Base-by-base conservation (phyloP, 2,329 filamentous ascomycete species). In the Hymenoscyphus albidus region DNA sequence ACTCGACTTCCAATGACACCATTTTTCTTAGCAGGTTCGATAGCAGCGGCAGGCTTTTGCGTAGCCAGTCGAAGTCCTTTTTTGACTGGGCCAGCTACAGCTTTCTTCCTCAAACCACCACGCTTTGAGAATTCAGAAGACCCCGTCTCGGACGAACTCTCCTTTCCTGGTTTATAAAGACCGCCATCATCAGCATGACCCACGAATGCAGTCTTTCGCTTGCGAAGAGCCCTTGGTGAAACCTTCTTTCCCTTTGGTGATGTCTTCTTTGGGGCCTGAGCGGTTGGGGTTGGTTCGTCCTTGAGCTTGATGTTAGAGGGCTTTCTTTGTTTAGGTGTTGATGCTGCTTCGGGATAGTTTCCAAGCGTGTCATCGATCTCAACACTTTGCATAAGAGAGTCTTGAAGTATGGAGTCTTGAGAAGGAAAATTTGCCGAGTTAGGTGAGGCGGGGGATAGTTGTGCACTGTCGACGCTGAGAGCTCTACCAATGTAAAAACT, bases 201-300 rank as follows among this genome's bases (percentile, higher is more conserved):
- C 51, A 67, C 58, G 27, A 69, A 70, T 44, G 51, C 61, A 31
- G 66, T 70, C 68, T 70, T 73, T 55, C 69, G 69, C 18, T 13
- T 54, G 10, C 48, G 48, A 12, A 35, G 35, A 35, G 35, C 35
- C 35, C 9, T 35, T 35, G 35, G 35, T 35, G 35, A 35, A 1
- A 10, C 9, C 66, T 67, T 67, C 40, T 38, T 64, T 22, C 69
- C 69, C 60, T 67, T 68, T 27, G 38, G 54, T 32, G 62, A 38
- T 39, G 61, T 27, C 42, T 38, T 57, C 42, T 66, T 64, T 14
- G 59, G 38, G 48, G 59, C 42, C 10, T 61, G 32, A 22, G 42
- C 10, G 40, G 65, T 62, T 12, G 59, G 40, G 40, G 67, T 64
- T 14, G 63, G 63, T 14, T 64, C 58, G 63, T 38, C 14, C 35